phyloP scores from a whole-genome alignment of 2,329 filamentous ascomycete species.

The Aspergillus ochraceoroseus region DNA sequence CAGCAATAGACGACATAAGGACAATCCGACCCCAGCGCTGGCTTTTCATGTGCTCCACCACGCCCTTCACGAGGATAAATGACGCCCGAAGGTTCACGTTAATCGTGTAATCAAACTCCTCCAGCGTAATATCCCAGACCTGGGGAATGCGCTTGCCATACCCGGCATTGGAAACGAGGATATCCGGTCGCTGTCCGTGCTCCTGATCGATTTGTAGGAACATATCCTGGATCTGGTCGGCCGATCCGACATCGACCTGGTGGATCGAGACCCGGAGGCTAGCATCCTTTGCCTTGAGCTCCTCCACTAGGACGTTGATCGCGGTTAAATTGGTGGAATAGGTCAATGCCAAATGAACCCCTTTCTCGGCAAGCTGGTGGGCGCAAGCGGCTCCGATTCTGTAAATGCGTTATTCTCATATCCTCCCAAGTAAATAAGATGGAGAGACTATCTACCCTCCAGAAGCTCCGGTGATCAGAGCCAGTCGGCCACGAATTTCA shows the following conservation, averaged over 20 bases:
- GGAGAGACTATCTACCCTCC: conserved; percentile 48
- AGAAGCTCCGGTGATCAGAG: conserved; percentile 58
- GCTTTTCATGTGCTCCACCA: conserved; percentile 57
- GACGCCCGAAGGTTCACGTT: conserved; percentile 59
- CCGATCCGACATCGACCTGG: conserved; percentile 54
- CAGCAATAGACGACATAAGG: conserved; percentile 61
- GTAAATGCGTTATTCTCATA: conserved; percentile 8
- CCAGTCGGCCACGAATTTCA: conserved; percentile 51
- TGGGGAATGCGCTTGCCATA: conserved; percentile 57
- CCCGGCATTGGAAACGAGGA: conserved; percentile 63
- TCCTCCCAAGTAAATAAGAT: not conserved
- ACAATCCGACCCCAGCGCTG: conserved; percentile 61
- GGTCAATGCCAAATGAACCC: conserved; percentile 55
- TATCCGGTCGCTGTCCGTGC: conserved; percentile 56
- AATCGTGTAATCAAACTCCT: conserved; percentile 61
- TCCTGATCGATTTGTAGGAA: conserved; percentile 52
- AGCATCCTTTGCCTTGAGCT: conserved; percentile 37
- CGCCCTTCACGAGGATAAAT: conserved; percentile 58
- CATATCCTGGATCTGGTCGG: conserved; percentile 51
- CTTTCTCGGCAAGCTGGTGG: conserved; percentile 49
- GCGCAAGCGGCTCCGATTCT: conserved; percentile 61
- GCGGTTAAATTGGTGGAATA: conserved; percentile 51
- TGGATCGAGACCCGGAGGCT: conserved; percentile 50
- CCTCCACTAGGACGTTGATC: conserved; percentile 45
- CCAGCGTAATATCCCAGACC: conserved; percentile 56